Evolutionary conservation across 352 stramenopile genomes (phyloP).

Genomic region (Aphanomyces stellatus): DNA sequence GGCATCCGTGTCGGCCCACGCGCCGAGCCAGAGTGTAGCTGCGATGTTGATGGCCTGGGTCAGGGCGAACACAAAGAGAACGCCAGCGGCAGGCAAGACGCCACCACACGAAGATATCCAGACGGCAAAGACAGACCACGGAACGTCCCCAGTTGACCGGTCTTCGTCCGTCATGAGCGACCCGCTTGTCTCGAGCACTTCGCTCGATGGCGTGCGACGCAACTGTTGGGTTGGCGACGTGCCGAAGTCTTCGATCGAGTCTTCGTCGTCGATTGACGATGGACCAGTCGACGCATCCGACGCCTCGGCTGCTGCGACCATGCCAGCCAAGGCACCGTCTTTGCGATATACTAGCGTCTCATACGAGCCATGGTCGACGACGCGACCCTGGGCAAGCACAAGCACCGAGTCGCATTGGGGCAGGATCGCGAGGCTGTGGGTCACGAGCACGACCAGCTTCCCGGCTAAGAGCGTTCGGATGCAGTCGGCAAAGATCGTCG

Average conservation of each 20-base stretch:
- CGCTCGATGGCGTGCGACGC: conserved; percentile 24
- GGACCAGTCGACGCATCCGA: conserved; percentile 29
- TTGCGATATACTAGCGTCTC: conserved; percentile 51
- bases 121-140: conserved; percentile 36
- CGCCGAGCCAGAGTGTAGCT: conserved; percentile 84
- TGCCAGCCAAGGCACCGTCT: conserved; percentile 9
- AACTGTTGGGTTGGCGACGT: conserved; percentile 28
- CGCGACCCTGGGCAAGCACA: conserved; percentile 53
- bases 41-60: conserved; percentile 20
- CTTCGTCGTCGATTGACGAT: conserved; percentile 5
- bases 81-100: conserved; percentile 26
- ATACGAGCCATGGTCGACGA: conserved; percentile 78
- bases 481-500: conserved; percentile 76
- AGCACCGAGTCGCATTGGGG: conserved; percentile 56
- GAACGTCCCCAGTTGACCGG: conserved; percentile 37
- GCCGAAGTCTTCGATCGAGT: conserved; percentile 30
- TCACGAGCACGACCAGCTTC: conserved; percentile 25
- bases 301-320: conserved; percentile 22
- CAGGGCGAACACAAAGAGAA: conserved; percentile 40
- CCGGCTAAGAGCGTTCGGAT: conserved; percentile 27
- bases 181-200: conserved; percentile 34
- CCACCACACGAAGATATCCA: conserved; percentile 52
- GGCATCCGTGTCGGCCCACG: conserved; percentile 80
- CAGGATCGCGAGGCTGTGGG: conserved; percentile 34
- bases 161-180: conserved; percentile 28